Evolutionary conservation across 306 rosid genomes (phyloP).

Genomic region (Vigna unguiculata): DNA sequence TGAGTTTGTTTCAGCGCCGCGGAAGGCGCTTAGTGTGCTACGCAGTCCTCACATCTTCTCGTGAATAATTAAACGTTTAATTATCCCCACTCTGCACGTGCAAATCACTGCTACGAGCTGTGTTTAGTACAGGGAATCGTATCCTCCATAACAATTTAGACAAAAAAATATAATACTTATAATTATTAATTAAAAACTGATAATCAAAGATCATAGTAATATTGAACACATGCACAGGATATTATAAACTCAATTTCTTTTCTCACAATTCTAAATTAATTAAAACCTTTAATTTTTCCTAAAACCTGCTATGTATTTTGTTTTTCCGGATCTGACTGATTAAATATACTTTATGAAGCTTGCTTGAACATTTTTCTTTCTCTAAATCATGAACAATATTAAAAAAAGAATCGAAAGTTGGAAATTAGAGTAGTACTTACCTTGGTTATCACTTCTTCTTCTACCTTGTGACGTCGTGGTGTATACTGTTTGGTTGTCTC

Average conservation of each 20-base stretch:
- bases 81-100: slow-evolving; percentile 51
- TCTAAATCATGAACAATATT: no score
- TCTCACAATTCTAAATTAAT: no score
- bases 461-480: slow-evolving; percentile 7
- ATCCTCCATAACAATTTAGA: neutral
- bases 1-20: slow-evolving; percentile 45
- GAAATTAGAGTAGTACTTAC: slow-evolving; percentile 24
- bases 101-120: neutral
- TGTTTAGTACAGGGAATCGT: neutral
- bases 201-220: neutral
- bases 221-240: neutral
- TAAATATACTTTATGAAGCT: neutral
- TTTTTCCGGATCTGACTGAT: neutral
- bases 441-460: neutral
- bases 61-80: slow-evolving; percentile 10
- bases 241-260: neutral
- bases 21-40: slow-evolving; percentile 42
- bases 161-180: neutral
- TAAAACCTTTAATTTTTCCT: no score
- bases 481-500: neutral
- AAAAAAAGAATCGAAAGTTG: neutral
- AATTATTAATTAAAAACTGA: neutral
- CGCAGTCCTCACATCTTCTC: slow-evolving; percentile 24
- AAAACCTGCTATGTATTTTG: no score
- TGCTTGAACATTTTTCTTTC: neutral